Conservation (phyloP, 192 early-diverging fungal species). For the Rhizophagus prolifer region DNA sequence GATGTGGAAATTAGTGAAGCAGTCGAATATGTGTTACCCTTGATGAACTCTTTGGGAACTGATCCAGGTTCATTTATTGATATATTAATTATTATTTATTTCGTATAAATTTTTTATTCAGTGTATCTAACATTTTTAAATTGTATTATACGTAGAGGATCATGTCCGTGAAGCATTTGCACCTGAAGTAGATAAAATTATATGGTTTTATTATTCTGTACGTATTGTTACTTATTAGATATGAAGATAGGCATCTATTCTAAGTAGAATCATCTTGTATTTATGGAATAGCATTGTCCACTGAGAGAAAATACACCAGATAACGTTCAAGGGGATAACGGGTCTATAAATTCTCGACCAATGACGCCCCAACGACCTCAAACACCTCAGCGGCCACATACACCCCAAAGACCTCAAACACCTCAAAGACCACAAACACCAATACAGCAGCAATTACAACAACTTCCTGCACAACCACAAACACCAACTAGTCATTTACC, state of each 20-base stretch:
- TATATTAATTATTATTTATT: background rate
- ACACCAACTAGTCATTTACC: slow-evolving; percentile 22
- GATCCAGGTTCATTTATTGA: slow-evolving; percentile 33
- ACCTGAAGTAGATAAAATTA: slow-evolving; percentile 48
- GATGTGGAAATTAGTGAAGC: slow-evolving; percentile 41
- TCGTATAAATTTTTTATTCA: background rate
- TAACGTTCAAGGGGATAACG: background rate
- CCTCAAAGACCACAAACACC: slow-evolving; percentile 29
- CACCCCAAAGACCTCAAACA: slow-evolving; percentile 1
- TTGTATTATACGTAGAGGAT: slow-evolving; percentile 31
- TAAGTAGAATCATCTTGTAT: background rate
- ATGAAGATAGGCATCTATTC: background rate
- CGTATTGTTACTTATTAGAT: slow-evolving; percentile 1
- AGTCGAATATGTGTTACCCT: slow-evolving; percentile 38
- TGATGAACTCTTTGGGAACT: slow-evolving; percentile 37
- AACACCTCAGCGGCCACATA: background rate
- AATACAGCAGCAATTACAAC: slow-evolving; percentile 7
- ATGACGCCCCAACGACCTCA: slow-evolving; percentile 18
- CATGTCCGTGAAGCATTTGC: slow-evolving; percentile 45
- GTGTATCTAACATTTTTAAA: background rate
- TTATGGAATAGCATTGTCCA: slow-evolving; percentile 12
- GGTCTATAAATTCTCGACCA: background rate
- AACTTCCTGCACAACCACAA: slow-evolving; percentile 13
- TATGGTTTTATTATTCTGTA: slow-evolving; percentile 48
- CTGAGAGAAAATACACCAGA: slow-evolving; percentile 7